phyloP scores from a whole-genome alignment of 106 monocot genomes.

The Posidonia australis region DNA sequence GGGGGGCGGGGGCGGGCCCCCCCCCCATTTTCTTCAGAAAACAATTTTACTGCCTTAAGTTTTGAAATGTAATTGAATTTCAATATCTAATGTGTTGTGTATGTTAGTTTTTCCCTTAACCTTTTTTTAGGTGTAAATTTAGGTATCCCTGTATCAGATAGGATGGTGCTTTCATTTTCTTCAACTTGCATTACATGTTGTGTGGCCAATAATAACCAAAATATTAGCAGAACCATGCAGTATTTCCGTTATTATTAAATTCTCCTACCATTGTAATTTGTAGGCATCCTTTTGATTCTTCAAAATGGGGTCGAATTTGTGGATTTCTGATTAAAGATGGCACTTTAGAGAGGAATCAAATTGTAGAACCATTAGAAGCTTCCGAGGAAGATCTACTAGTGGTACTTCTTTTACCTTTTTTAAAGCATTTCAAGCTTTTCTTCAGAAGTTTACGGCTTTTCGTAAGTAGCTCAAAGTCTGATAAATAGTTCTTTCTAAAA shows the following conservation, averaged over 20 bases:
- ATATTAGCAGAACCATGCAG: neutral
- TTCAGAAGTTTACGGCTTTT: neutral
- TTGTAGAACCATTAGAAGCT: slow-evolving; percentile 87
- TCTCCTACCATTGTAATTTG: neutral
- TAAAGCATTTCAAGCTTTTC: neutral
- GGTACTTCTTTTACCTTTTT: slow-evolving; percentile 32
- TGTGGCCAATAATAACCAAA: neutral
- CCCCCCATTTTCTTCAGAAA: too few relatives aligned
- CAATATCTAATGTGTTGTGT: too few relatives aligned
- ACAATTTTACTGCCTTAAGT: too few relatives aligned
- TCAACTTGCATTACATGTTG: too few relatives aligned
- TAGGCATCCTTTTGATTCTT: slow-evolving; percentile 96
- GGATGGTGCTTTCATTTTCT: too few relatives aligned
- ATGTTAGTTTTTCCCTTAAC: too few relatives aligned
- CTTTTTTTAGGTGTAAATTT: too few relatives aligned
- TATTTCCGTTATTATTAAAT: neutral
- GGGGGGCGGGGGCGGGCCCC: too few relatives aligned
- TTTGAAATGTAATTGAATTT: too few relatives aligned
- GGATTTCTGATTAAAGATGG: slow-evolving; percentile 60
- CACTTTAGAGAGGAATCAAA: slow-evolving; percentile 39
- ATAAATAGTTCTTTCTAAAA: too few relatives aligned
- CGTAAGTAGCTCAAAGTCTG: too few relatives aligned
- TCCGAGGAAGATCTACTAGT: slow-evolving; percentile 68
- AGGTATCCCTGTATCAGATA: too few relatives aligned
- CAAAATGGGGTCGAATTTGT: slow-evolving; percentile 71